phyloP scores from a whole-genome alignment of 2,329 filamentous ascomycete species.

The Fusarium camptoceras region DNA sequence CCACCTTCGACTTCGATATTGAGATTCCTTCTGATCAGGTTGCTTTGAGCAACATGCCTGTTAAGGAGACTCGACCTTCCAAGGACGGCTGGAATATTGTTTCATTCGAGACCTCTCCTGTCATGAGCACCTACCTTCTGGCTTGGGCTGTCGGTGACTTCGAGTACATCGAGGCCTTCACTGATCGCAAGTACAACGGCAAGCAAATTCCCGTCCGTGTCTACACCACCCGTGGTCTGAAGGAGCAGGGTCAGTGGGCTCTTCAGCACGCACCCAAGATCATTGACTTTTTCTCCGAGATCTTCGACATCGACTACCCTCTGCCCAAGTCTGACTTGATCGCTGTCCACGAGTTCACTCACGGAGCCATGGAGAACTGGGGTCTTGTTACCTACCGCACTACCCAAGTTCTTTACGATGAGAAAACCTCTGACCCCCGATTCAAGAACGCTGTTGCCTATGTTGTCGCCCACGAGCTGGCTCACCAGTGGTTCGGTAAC shows the following conservation, averaged over 20 bases:
- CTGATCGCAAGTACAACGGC: constrained; percentile 89
- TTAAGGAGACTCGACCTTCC: constrained; percentile 73
- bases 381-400: constrained; percentile 95
- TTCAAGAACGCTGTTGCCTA: constrained; percentile 97
- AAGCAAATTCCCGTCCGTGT: constrained; percentile 92
- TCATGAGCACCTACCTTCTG: constrained; percentile 92
- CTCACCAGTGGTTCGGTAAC: constrained; percentile 96
- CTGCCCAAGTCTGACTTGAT: constrained; percentile 92
- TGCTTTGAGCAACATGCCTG: constrained; percentile 95
- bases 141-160: constrained; percentile 98
- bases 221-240: constrained; percentile 94
- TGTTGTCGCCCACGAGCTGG: constrained; percentile 97
- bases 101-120: constrained; percentile 83
- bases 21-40: constrained; percentile 90
- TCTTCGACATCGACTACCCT: constrained; percentile 93
- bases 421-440: constrained; percentile 86
- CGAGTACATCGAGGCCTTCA: constrained; percentile 93
- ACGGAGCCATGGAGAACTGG: constrained; percentile 95
- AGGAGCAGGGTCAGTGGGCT: constrained; percentile 90
- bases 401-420: constrained; percentile 95
- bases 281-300: constrained; percentile 96
- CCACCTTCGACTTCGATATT: constrained; percentile 92
- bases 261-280: constrained; percentile 91
- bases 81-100: constrained; percentile 77
- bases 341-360: constrained; percentile 91